Conservation (phyloP, 1,139 yeast species). For the Saccharomycopsis hybrid region DNA sequence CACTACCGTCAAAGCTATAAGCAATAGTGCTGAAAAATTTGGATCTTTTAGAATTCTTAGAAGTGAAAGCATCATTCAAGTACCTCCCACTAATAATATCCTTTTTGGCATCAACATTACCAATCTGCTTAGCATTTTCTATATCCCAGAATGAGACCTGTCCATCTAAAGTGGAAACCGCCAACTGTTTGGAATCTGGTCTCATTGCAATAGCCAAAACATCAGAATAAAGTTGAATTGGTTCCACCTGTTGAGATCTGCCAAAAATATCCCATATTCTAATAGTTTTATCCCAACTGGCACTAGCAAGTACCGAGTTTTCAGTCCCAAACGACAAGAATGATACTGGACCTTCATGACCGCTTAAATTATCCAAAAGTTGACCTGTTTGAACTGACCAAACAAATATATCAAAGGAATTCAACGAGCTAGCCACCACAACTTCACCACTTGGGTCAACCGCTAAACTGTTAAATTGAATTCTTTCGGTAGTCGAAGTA, state of each 20-base stretch:
- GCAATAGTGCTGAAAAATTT: slow-evolving; percentile 75
- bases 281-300: slow-evolving; percentile 95
- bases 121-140: slow-evolving; percentile 73
- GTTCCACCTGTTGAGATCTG: slow-evolving; percentile 81
- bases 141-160: slow-evolving; percentile 79
- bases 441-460: slow-evolving; percentile 98
- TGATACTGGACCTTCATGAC: slow-evolving; percentile 95
- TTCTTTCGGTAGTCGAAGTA: slow-evolving; percentile 72
- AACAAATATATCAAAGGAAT: slow-evolving; percentile 82
- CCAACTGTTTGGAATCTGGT: slow-evolving; percentile 88
- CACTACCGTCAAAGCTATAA: slow-evolving; percentile 85
- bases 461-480: slow-evolving; percentile 84
- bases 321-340: slow-evolving; percentile 82
- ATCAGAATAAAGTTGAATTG: slow-evolving; percentile 78
- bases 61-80: slow-evolving; percentile 70
- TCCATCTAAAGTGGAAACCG: slow-evolving; percentile 87
- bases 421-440: slow-evolving; percentile 91
- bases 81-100: slow-evolving; percentile 89
- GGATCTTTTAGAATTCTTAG: slow-evolving; percentile 77
- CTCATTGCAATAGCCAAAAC: slow-evolving; percentile 80
- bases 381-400: slow-evolving; percentile 99
- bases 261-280: slow-evolving; percentile 91
- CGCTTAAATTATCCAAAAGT: slow-evolving; percentile 75
- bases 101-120: slow-evolving; percentile 76
- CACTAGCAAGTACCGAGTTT: slow-evolving; percentile 73